Conservation (phyloP, 352 stramenopile genomes). For the Pythium diclinum region DNA sequence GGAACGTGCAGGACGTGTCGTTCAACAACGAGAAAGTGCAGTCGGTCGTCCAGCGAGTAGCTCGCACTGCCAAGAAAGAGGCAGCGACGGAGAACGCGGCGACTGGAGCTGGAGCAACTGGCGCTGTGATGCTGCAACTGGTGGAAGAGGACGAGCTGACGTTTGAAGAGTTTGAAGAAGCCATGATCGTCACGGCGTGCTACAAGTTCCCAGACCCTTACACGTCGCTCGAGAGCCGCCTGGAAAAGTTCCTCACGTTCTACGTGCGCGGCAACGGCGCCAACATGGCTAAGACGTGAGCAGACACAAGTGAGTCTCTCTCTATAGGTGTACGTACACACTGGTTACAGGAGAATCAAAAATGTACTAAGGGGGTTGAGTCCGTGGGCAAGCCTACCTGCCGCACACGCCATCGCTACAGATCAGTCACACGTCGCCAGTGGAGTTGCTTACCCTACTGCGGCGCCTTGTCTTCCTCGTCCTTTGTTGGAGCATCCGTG, state of each 20-base stretch:
- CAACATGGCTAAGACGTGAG: neutral
- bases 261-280: conserved; percentile 41
- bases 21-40: conserved; percentile 63
- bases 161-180: conserved; percentile 69
- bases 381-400: too few relatives aligned
- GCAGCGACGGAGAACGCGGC: neutral
- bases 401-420: neutral
- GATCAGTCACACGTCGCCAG: conserved; percentile 3
- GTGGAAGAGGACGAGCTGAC: conserved; percentile 51
- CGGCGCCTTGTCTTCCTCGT: neutral
- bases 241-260: conserved; percentile 74
- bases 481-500: neutral
- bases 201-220: conserved; percentile 80
- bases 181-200: conserved; percentile 63
- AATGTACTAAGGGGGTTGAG: conserved; percentile 16
- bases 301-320: neutral
- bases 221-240: conserved; percentile 67
- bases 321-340: neutral
- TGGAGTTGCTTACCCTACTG: neutral
- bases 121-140: conserved; percentile 8
- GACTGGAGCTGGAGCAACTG: neutral
- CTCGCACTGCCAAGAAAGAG: conserved; percentile 32
- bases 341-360: conserved; percentile 12
- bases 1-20: conserved; percentile 52
- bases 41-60: conserved; percentile 53